A percentile compares a stretch with the other conserved stretches of the same genome.
phyloP scores from a whole-genome alignment of 2,329 filamentous ascomycete genomes.

The Stemphylium beticola region DNA sequence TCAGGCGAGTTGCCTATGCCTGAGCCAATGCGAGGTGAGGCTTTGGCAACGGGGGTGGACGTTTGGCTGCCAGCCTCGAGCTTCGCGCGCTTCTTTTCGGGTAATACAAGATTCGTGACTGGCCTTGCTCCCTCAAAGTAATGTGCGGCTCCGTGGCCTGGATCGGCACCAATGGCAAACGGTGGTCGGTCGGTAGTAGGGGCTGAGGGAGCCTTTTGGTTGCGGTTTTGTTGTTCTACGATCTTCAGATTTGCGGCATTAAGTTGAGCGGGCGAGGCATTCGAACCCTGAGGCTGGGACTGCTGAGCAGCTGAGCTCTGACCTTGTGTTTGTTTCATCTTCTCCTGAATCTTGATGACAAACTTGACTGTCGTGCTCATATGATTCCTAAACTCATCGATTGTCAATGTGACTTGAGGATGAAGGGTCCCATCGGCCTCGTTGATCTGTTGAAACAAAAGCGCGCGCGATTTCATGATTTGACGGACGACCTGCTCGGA shows the following conservation, averaged over 20 bases:
- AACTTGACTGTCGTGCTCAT: conserved; percentile 37
- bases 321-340: conserved; percentile 27
- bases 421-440: conserved; percentile 36
- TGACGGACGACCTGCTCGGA: conserved; percentile 36
- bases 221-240: conserved; percentile 56
- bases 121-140: conserved; percentile 58
- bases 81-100: conserved; percentile 63
- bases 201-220: conserved; percentile 56
- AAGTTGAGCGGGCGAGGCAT: conserved; percentile 36
- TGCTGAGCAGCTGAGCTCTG: conserved; percentile 24
- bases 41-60: conserved; percentile 50
- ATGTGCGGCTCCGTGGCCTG: conserved; percentile 63
- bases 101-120: conserved; percentile 64
- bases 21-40: conserved; percentile 48
- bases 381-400: conserved; percentile 36
- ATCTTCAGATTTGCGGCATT: conserved; percentile 47
- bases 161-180: conserved; percentile 57
- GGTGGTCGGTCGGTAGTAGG: conserved; percentile 60
- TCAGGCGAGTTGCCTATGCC: conserved; percentile 51
- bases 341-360: conserved; percentile 35
- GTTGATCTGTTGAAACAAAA: conserved; percentile 40
- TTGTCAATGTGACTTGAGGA: conserved; percentile 34
- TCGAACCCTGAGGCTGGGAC: conserved; percentile 24
- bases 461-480: conserved; percentile 32
- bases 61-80: conserved; percentile 49